Evolutionary conservation across 129 eudicot genomes (phyloP).

Genomic region (Escallonia rubra): DNA sequence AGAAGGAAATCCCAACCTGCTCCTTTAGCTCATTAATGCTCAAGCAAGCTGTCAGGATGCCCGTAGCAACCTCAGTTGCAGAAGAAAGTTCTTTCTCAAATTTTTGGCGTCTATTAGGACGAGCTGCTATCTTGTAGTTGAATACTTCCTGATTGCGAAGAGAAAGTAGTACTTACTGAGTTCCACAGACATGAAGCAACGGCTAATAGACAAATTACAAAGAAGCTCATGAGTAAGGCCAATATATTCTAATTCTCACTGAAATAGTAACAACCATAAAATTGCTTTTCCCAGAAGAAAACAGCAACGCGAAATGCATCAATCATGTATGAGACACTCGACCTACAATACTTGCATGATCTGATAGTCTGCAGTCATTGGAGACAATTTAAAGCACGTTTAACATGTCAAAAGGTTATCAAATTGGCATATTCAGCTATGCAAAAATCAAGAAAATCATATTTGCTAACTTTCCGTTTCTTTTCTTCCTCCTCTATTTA

Average conservation of each 20-base stretch:
- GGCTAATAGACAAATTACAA: background rate
- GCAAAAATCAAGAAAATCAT: background rate
- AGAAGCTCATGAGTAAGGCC: conserved; percentile 10
- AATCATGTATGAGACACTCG: too few relatives aligned
- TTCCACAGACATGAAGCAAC: background rate
- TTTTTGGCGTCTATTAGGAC: conserved; percentile 94
- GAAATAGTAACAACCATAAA: background rate
- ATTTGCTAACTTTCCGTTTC: background rate
- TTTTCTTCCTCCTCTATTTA: background rate
- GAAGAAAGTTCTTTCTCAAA: conserved; percentile 95
- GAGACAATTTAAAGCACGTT: background rate
- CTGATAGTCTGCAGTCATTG: background rate
- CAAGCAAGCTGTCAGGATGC: conserved; percentile 83
- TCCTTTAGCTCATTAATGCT: conserved; percentile 78
- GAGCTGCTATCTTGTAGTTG: conserved; percentile 93
- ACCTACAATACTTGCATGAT: background rate
- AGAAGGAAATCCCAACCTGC: conserved; percentile 47
- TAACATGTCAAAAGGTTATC: background rate
- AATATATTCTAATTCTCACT: background rate
- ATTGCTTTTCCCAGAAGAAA: too few relatives aligned
- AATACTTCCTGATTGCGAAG: conserved; percentile 62
- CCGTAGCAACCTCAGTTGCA: conserved; percentile 77
- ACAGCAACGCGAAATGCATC: too few relatives aligned
- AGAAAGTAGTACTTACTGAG: conserved; percentile 9
- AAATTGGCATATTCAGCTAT: background rate